These are phyloP conservation scores for Nakazawaea populi DNA, from an alignment of 805 yeast species.

Conservation along the genomic window DNA sequence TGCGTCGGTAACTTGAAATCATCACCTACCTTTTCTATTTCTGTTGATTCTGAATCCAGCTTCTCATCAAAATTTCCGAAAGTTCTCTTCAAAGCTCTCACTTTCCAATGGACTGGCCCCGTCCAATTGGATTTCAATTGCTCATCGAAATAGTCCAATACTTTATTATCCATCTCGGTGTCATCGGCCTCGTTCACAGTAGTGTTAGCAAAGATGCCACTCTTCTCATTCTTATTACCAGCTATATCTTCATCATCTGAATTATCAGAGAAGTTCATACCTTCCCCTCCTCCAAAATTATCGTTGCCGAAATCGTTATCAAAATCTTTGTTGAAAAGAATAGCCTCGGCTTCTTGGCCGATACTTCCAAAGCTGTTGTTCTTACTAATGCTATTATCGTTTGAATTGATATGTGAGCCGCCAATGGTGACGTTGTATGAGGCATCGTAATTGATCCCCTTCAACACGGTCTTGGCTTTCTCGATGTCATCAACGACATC, in stretches of 20 bases:
- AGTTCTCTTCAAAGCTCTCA: constrained; percentile 45
- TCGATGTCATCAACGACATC: constrained; percentile 49
- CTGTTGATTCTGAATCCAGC: not conserved
- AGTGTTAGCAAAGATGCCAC: constrained; percentile 9
- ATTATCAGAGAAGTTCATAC: constrained; percentile 11
- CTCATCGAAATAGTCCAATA: constrained; percentile 77
- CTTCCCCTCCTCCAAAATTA: constrained; percentile 14
- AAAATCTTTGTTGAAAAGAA: constrained; percentile 1
- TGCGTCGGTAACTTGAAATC: not conserved
- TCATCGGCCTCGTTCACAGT: constrained; percentile 10
- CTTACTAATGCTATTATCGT: not conserved
- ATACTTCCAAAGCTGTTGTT: constrained; percentile 9
- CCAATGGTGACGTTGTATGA: constrained; percentile 8
- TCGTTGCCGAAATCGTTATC: constrained; percentile 16
- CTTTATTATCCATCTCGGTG: constrained; percentile 40
- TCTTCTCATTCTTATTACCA: constrained; percentile 12
- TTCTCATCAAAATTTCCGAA: not conserved
- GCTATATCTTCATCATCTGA: constrained; percentile 16
- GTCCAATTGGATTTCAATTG: constrained; percentile 68
- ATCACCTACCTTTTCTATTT: not conserved
- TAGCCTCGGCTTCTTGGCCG: constrained; percentile 5
- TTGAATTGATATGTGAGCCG: not conserved
- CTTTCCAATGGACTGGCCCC: constrained; percentile 88
- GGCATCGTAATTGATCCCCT: constrained; percentile 31
- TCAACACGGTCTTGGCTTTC: constrained; percentile 42